These are phyloP conservation scores for Brassica incana DNA, from an alignment of 345 rosid genomes.

Conservation along the genomic window DNA sequence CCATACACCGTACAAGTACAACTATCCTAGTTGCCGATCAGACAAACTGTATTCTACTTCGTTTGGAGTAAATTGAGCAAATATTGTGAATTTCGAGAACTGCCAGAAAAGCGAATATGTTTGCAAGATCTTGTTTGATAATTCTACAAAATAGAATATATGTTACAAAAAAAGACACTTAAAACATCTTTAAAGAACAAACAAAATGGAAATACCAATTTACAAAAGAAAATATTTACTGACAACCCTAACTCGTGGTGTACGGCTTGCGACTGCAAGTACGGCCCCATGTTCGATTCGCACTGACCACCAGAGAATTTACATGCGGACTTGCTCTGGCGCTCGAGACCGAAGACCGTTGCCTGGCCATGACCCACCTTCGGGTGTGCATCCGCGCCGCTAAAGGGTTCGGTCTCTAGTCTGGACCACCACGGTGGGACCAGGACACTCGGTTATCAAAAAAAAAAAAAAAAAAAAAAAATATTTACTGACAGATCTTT, in stretches of 20 bases:
- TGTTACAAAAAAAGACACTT: not conserved
- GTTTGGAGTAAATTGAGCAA: not conserved
- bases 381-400: no score
- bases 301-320: no score
- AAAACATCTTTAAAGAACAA: not conserved
- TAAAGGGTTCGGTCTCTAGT: no score
- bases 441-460: no score
- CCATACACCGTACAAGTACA: not conserved
- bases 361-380: no score
- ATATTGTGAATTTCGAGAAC: not conserved
- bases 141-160: not conserved
- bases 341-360: no score
- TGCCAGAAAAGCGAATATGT: not conserved
- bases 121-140: not conserved
- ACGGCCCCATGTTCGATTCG: no score
- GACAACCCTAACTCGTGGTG: not conserved
- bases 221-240: no score
- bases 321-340: no score
- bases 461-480: no score
- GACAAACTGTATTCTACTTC: not conserved
- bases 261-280: no score
- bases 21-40: not conserved
- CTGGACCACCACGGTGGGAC: no score
- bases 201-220: not conserved
- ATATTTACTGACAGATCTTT: not conserved